Evolutionary conservation across 2,329 filamentous ascomycete species (phyloP), one percentile per base, ranked within the genome.

Genomic region (Pestalotiopsis sp.): DNA sequence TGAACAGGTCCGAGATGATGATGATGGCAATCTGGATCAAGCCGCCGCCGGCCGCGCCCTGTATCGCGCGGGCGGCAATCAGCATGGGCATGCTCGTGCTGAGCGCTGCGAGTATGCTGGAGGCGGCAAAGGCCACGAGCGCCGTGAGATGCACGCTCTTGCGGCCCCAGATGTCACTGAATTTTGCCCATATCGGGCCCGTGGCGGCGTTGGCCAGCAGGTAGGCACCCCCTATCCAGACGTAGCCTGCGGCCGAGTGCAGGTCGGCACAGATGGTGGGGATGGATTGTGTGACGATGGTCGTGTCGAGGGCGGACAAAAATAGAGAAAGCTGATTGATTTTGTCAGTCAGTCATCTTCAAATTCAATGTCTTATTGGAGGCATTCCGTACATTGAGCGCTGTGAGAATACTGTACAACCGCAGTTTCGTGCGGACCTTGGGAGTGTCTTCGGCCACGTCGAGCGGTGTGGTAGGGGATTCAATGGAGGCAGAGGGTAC

Each of bases 221-320:
- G 74, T 90, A 92, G 1, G 90, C 87, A 20, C 85, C 86, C 1
- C 89, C 90, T 65, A 92, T 88, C 90, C 90, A 92, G 17, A 86
- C 85, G 76, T 91, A 92, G 9, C 88, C 87, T 7, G 85, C 80
- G 3, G 72, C 70, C 7, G 87, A 89, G 58, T 85, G 77, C 4
- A 91, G 79, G 23, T 87, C 79, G 2, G 75, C 73, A 7, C 81
- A 79, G 59, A 88, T 87, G 0, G 82, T 83, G 1, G 85, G 85
- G n/a, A 86, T 81, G 3, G 85, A 81, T 2, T 84, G 86, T 11
- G 85, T 78, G 61, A 87, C 77, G 71, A 86, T 84, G 2, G 83
- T 86, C 27, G 70, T 68, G 56, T 76, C 81, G 76, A 74, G 70
- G 25, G 74, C 74, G 27, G 31, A 36, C 2, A 36, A 36, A 6